Evolutionary conservation across 2,329 filamentous ascomycete species (phyloP), one percentile per base, ranked within the genome.

Genomic region (Aspergillus vadensis): DNA sequence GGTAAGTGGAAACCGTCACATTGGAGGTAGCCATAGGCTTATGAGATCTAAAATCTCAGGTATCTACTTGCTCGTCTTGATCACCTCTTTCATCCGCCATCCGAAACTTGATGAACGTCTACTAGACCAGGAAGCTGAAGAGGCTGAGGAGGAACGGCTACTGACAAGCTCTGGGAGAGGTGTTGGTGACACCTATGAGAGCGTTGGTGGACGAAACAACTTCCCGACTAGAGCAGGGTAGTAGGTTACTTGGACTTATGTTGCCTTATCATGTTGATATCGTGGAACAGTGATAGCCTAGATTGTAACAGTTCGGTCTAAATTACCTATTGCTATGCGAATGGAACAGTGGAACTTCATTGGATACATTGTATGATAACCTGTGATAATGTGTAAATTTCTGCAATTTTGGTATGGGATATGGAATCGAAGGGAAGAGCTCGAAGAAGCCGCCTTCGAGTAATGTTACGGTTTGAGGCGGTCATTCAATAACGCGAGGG

Each of bases 91-190:
- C 0, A 89, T 98, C 82, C 87, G 90, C 44, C 88, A 92, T 1
- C 93, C 94, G 0, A 88, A 85, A 71, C 77, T 97, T 38, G 87
- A 94, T 68, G 82, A 94, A 58, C 84, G 86, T 49, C 88, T 93
- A 70, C 75, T 96, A 7, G 95, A 98, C 65, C 91, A 94, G 63
- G 93, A 97, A 72, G 88, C 93, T 15, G 91, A 96, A 75, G 91
- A 89, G 30, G 92, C 94, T 17, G 95, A 98, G 74, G 95, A 99
- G 72, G 95, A 99, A 79, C 91, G 93, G 10, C 80, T 99, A 52
- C 80, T 99, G 50, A 91, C 92, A 0, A 92, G 87, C 68, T 96
- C 92, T 0, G 88, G 92, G 5, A 81, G 92, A 59, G 84, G 92
- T 32, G 92, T 96, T 67, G 89, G 90, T 47, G 91, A 91, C 5